Base-by-base conservation (phyloP, 1,139 yeast genomes). In the Tardiomyces depauwii region DNA sequence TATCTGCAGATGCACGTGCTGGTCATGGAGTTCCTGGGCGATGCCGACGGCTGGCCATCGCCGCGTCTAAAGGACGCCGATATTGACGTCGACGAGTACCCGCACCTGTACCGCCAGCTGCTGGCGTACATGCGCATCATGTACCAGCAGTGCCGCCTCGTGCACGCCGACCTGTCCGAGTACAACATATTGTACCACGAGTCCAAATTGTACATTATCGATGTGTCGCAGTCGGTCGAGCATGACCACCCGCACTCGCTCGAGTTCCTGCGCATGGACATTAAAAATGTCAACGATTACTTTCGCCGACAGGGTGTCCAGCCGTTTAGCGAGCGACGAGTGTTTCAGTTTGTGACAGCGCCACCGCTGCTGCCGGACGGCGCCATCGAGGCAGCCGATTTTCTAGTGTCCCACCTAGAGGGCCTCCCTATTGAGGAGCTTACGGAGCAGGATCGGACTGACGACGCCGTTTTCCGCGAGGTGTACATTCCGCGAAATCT, bases 191-290 rank as follows among this genome's bases (percentile, higher is more conserved):
- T 93, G 23, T 70, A 70, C 53, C 96, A 89, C 61, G 60, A 85
- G n/a, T 80, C 76, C 42, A 76, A 79, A 58, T 68, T 93, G 33
- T 88, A 84, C 65, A 86, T 93, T 49, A 86, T 93, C 55, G 99
- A 93, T 68, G 99, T 93, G 18, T 89, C 97, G 1, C 99, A 93
- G 62, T 82, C 94, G 36, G 98, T 93, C 25, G 97, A 93, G 62
- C 97, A 95, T 19, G 96, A 89, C 56, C 99, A 93, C 64, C 98
- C 97, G 6, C 88, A 87, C 85, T 85, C 96, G 41, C 71, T 91
- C 50, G 97, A 91, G 61, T 93, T 93, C 60, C 67, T 93, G 49
- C 72, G 99, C 60, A 91, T 91, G 98, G 99, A 93, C 65, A 89
- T 93, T 58, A 91, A 89, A 64, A 93, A 93, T 59, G 88, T 91